These are phyloP conservation scores for Euclidium syriacum DNA, from an alignment of 345 rosid genomes.

Conservation along the genomic window DNA sequence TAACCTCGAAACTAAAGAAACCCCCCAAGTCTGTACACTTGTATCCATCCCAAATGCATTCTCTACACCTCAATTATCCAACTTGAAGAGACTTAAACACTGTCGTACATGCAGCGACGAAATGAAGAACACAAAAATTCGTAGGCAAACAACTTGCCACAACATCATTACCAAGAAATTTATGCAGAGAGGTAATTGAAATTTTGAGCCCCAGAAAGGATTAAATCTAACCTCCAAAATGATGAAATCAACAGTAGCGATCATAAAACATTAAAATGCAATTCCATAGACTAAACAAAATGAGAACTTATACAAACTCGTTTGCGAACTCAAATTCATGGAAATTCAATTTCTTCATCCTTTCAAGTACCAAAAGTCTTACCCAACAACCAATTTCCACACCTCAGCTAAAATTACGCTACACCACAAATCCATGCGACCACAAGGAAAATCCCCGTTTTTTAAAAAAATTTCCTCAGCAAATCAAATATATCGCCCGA, in stretches of 20 bases:
- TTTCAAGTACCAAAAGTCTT: background rate
- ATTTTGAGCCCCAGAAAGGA: background rate
- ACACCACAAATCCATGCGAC: background rate
- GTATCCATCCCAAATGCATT: background rate
- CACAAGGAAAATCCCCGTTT: background rate
- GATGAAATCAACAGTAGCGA: background rate
- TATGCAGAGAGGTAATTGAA: background rate
- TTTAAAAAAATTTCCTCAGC: background rate
- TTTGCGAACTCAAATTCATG: background rate
- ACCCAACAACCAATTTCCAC: background rate
- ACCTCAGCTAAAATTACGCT: background rate
- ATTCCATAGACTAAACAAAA: background rate
- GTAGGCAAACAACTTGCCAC: background rate
- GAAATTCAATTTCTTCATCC: background rate
- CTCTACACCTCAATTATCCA: background rate
- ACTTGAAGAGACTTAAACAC: background rate
- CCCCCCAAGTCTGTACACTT: background rate
- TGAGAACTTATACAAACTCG: background rate
- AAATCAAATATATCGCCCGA: background rate
- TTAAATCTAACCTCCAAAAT: background rate
- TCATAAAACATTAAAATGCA: background rate
- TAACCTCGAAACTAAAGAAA: background rate
- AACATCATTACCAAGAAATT: background rate
- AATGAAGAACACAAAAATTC: background rate
- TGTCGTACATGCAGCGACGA: background rate